phyloP scores from a whole-genome alignment of 2,329 filamentous ascomycete species.

The Teratosphaeria zuluensis region DNA sequence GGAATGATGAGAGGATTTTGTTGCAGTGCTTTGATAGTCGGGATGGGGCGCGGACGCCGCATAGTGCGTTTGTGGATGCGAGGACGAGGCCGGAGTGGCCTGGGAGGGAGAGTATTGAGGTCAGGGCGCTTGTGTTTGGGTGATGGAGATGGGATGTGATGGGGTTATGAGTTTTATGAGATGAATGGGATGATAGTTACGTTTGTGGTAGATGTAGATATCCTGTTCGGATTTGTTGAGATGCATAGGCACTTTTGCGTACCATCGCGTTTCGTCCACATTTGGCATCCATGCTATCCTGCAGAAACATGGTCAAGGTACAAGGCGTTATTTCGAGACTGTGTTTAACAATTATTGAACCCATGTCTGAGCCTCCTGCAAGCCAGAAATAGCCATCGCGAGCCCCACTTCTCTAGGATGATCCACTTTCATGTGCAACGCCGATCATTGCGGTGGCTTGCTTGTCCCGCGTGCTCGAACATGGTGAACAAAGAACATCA shows the following conservation, averaged over 20 bases:
- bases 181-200: neutral
- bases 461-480: neutral
- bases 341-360: too few species aligned
- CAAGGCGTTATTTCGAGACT: too few species aligned
- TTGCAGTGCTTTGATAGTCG: slow-evolving; percentile 40
- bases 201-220: neutral
- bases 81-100: slow-evolving; percentile 54
- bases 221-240: too few species aligned
- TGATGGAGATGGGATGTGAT: slow-evolving; percentile 2
- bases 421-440: neutral
- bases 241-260: too few species aligned
- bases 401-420: neutral
- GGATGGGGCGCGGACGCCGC: slow-evolving; percentile 42
- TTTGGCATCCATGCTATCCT: too few species aligned
- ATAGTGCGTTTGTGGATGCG: slow-evolving; percentile 72
- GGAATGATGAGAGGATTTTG: slow-evolving; percentile 45
- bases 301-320: too few species aligned
- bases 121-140: slow-evolving; percentile 70
- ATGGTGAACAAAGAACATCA: neutral
- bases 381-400: too few species aligned
- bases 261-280: too few species aligned
- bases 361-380: too few species aligned
- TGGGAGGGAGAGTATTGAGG: slow-evolving; percentile 79
- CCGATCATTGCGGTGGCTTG: neutral
- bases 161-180: neutral